phyloP scores from a whole-genome alignment of 192 early-diverging fungal species.

The Lobosporangium transversale region DNA sequence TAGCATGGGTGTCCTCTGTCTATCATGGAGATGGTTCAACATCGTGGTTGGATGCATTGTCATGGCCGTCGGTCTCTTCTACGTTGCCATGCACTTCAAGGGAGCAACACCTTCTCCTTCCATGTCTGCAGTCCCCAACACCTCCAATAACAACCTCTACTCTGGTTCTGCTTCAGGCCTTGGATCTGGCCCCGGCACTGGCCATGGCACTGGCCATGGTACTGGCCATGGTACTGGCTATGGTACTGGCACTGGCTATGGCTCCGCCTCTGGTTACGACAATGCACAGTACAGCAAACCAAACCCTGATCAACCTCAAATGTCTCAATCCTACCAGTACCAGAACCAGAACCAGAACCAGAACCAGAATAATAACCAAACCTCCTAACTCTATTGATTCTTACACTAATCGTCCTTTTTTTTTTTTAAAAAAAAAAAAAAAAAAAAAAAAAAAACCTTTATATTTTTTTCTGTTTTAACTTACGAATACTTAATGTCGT shows the following conservation, averaged over 20 bases:
- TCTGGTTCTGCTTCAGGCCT: no score
- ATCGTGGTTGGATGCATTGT: conserved; percentile 31
- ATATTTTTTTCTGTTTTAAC: background rate
- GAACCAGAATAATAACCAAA: no score
- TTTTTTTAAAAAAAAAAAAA: background rate
- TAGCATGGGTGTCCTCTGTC: conserved; percentile 22
- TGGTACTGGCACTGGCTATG: no score
- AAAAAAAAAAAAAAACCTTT: background rate
- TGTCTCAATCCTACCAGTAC: conserved; percentile 24
- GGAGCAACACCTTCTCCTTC: conserved; percentile 38
- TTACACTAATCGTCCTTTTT: background rate
- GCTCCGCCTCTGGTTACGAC: background rate
- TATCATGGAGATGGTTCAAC: conserved; percentile 43
- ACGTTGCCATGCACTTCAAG: conserved; percentile 32
- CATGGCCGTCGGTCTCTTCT: conserved; percentile 35
- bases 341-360: no score
- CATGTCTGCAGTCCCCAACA: conserved; percentile 33
- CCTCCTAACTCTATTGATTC: background rate
- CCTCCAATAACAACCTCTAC: background rate
- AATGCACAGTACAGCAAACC: conserved; percentile 17
- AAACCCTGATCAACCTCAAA: conserved; percentile 12
- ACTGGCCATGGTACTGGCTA: no score
- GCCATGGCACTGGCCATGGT: no score
- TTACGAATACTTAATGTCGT: background rate
- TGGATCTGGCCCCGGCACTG: no score